A percentile compares a stretch with the other conserved stretches of the same genome.
Evolutionary conservation across 345 rosid species (phyloP).

Genomic region (Eucalyptus curtisii): DNA sequence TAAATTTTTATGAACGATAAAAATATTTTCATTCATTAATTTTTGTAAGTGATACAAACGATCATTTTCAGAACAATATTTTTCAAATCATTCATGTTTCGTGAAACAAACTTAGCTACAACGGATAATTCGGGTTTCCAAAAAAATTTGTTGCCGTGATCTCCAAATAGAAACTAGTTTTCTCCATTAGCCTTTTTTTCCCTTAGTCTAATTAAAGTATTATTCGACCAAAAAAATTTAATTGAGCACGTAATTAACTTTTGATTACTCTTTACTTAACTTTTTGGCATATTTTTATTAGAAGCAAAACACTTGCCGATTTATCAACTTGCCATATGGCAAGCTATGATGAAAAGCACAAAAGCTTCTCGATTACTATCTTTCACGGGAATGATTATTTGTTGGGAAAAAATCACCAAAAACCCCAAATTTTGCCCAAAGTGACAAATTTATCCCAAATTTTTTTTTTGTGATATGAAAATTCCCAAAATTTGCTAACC

Average conservation of each 20-base stretch:
- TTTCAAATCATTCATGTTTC: too few species aligned
- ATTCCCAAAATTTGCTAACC: too few species aligned
- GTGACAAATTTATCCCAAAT: too few species aligned
- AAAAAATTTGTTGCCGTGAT: neutral
- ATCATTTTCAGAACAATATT: fast-evolving
- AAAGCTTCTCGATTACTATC: neutral
- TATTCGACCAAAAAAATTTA: neutral
- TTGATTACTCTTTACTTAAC: neutral
- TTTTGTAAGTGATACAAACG: too few species aligned
- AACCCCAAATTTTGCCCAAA: too few species aligned
- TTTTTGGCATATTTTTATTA: neutral
- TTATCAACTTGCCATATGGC: too few species aligned
- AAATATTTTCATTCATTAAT: too few species aligned
- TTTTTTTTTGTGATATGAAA: too few species aligned
- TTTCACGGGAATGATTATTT: neutral
- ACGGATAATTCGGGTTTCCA: too few species aligned
- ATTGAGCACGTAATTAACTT: neutral
- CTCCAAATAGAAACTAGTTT: neutral
- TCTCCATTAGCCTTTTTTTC: neutral
- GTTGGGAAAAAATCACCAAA: too few species aligned
- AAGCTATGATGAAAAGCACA: too few species aligned
- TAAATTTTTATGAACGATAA: fast-evolving
- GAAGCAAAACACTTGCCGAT: neutral
- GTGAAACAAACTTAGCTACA: fast-evolving
- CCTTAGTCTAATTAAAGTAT: neutral